Evolutionary conservation across 2,329 filamentous ascomycete species (phyloP), one percentile per base, ranked within the genome.

Genomic region (Sarocladium kiliense): DNA sequence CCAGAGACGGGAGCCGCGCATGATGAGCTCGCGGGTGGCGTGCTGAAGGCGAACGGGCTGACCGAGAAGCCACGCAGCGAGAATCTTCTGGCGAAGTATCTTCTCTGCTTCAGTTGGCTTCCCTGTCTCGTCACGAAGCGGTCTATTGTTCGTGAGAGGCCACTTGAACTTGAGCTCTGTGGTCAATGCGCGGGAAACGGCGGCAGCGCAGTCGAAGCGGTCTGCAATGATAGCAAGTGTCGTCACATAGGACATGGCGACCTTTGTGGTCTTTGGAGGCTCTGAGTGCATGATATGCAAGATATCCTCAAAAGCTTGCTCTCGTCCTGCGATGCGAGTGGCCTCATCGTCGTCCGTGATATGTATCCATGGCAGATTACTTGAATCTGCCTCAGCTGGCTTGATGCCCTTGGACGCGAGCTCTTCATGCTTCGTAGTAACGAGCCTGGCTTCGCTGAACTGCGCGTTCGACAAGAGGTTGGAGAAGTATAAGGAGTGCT

Each of bases 221-320:
- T 91, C 88, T 10, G 87, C 86, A 55, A 89, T 78, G 53, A 90
- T 78, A 39, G 86, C 83, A 39, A 91, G 72, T 1, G 86, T 87
- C 14, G 84, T 81, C 11, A 88, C 74, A 60, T 87, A 87, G 6
- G 80, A 71, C 59, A 89, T 77, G 16, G 78, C 79, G 19, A 78
- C 74, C 23, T 60, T 61, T 3, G 63, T 54, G 1, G 72, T 68
- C 53, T 70, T 71, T n/a, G 67, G 66, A n/a, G 66, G 69, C 36
- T 71, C 71, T 21, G 77, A 77, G 65, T 91, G 88, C 18, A 90
- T 71, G 18, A 88, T 80, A 18, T 78, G 74, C 23, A 91, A 71
- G 61, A 91, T 81, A 65, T 90, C 88, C 50, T 78, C 78, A 60
- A 88, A 82, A n/a, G 82, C 75, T 6, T 73, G 72, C 60, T 86